Percentiles rank a stretch among this genome's conserved stretches.
These are phyloP conservation scores for Veloporphyrellus conicus DNA, from an alignment of 1,284 basidiomycete species.

Conservation along the genomic window DNA sequence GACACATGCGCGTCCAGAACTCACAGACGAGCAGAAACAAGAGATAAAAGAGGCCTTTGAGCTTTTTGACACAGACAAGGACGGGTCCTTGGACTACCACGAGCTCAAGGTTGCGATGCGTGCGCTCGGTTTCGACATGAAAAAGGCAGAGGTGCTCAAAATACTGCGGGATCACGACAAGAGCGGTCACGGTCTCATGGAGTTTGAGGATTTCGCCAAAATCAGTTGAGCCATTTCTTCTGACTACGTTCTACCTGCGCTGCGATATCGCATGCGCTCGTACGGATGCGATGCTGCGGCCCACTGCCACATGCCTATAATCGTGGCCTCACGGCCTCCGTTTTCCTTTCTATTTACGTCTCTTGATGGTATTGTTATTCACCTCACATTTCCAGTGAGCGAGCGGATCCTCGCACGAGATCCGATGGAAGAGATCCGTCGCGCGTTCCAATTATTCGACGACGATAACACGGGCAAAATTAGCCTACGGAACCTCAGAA, in stretches of 20 bases:
- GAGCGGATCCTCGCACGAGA: constrained; percentile 90
- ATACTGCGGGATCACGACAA: constrained; percentile 91
- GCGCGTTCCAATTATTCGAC: constrained; percentile 95
- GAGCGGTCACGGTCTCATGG: constrained; percentile 86
- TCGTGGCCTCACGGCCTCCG: constrained; percentile 3
- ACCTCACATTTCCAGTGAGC: constrained; percentile 64
- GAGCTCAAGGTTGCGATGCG: constrained; percentile 99
- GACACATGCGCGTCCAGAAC: constrained; percentile 68
- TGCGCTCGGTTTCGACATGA: constrained; percentile 94
- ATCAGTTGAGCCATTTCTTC: constrained; percentile 75
- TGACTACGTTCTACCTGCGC: background rate
- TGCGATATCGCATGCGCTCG: background rate
- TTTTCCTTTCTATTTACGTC: background rate
- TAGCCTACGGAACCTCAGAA: constrained; percentile 81
- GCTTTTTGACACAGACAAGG: constrained; percentile 98
- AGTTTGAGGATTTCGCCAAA: constrained; percentile 91
- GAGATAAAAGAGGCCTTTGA: constrained; percentile 99
- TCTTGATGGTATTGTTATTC: constrained; percentile 12
- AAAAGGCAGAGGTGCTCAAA: constrained; percentile 97
- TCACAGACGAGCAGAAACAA: constrained; percentile 92
- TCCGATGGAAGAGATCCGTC: constrained; percentile 93
- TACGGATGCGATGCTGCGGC: constrained; percentile 6
- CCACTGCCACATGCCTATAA: background rate
- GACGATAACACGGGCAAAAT: constrained; percentile 96
- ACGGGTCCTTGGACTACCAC: constrained; percentile 95